Conservation (phyloP, 805 yeast species). For the Cephaloascus albidus region DNA sequence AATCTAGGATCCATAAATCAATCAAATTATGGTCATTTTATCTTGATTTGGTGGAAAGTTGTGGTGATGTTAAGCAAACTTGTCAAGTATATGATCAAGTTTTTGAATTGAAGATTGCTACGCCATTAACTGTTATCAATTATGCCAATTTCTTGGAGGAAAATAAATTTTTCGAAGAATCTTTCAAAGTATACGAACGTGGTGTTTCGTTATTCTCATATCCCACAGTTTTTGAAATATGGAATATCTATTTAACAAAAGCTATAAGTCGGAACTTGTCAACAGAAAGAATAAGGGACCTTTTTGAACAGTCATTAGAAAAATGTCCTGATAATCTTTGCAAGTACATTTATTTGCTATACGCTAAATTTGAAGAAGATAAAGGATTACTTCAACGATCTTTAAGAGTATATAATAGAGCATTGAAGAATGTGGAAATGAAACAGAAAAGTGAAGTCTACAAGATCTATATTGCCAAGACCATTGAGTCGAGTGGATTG, state of each 20-base stretch:
- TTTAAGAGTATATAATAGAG: conserved; percentile 34
- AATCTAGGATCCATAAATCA: conserved; percentile 50
- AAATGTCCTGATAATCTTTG: conserved; percentile 39
- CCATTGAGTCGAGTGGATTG: conserved; percentile 27
- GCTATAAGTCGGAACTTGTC: conserved; percentile 18
- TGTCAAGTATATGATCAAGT: conserved; percentile 40
- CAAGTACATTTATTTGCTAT: conserved; percentile 41
- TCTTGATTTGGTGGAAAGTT: conserved; percentile 58
- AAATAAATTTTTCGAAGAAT: conserved; percentile 32
- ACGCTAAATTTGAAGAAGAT: conserved; percentile 53
- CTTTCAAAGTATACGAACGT: conserved; percentile 56
- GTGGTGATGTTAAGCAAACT: conserved; percentile 30
- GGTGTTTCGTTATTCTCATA: conserved; percentile 56
- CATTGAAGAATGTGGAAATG: conserved; percentile 20
- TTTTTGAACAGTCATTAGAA: conserved; percentile 60
- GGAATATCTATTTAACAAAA: conserved; percentile 58
- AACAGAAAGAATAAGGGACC: conserved; percentile 41
- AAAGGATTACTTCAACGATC: conserved; percentile 44
- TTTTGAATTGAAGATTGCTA: conserved; percentile 53
- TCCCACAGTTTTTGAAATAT: conserved; percentile 58
- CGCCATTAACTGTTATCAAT: conserved; percentile 56
- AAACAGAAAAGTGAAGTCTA: conserved; percentile 22
- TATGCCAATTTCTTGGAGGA: conserved; percentile 55
- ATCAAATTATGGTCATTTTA: conserved; percentile 64
- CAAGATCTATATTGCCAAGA: conserved; percentile 31